A percentile compares a stretch with the other conserved stretches of the same genome.
Conservation (phyloP, 2,329 filamentous ascomycete species). For the Xylaria sp. region DNA sequence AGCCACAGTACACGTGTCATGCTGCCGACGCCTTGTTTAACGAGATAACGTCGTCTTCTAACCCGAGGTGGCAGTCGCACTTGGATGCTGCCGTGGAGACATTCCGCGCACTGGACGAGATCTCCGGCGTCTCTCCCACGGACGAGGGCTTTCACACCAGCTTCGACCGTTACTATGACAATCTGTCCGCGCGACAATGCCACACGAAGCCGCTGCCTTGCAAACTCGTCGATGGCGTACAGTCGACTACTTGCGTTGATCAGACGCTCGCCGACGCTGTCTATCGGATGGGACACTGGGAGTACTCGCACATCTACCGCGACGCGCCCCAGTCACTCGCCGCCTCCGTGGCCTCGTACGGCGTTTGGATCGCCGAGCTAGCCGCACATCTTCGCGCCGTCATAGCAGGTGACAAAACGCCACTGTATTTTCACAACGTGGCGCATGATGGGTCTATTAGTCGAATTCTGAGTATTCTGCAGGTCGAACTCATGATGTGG, state of each 20-base stretch:
- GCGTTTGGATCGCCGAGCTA: conserved; percentile 71
- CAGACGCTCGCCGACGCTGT: conserved; percentile 60
- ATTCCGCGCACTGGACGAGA: conserved; percentile 55
- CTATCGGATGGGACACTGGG: conserved; percentile 72
- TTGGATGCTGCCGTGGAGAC: conserved; percentile 51
- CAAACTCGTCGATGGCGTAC: conserved; percentile 42
- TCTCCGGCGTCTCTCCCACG: conserved; percentile 57
- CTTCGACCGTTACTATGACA: conserved; percentile 82
- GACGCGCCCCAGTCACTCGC: conserved; percentile 57
- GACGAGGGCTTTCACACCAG: conserved; percentile 62
- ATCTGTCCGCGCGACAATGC: conserved; percentile 72
- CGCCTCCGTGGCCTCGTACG: conserved; percentile 57
- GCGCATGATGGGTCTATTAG: conserved; percentile 74
- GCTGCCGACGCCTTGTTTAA: conserved; percentile 41
- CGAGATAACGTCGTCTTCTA: conserved; percentile 40
- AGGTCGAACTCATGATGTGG: conserved; percentile 74
- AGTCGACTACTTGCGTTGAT: conserved; percentile 54
- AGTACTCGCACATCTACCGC: conserved; percentile 74
- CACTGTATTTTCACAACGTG: conserved; percentile 66
- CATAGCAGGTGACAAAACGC: conserved; percentile 35
- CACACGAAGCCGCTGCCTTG: conserved; percentile 70
- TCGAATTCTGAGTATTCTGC: conserved; percentile 61
- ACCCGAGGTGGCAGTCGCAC: conserved; percentile 58
- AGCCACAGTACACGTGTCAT: conserved; percentile 65
- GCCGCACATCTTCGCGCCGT: conserved; percentile 57